Evolutionary conservation across 139 green algal species (phyloP), one percentile per base, ranked within the genome.

Genomic region (Coelastrella sp.): DNA sequence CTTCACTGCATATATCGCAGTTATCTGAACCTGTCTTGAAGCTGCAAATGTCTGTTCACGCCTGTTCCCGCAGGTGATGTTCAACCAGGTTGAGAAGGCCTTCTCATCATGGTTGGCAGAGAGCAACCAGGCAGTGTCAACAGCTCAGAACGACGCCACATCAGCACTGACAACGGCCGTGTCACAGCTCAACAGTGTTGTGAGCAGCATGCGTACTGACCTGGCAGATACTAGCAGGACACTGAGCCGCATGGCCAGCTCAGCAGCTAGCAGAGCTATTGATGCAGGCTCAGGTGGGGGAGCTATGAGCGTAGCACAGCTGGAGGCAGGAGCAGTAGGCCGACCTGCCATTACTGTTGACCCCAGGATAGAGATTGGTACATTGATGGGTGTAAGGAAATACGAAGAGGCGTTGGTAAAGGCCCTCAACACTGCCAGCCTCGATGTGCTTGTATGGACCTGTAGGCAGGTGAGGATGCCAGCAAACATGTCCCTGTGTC

Each of bases 361-460:
- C 71, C 81, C 50, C 21, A 59, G 57, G 37, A 45, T 57, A 21
- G 48, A 64, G 27, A 60, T 71, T 27, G n/a, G 21, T 30, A 30
- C 37, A 5, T 66, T 85, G 40, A 67, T 86, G 57, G 9, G 35
- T 19, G 34, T 41, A 0, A 67, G 88, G 30, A 79, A 90, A 67
- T 90, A 91, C 62, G 93, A 95, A 68, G 81, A 88, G 19, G 93
- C 93, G 13, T 91, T 96, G 34, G 68, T 79, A 1, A 72, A 83
- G 45, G 93, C 90, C 0, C 90, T 96, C 69, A 76, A 86, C 35
- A 73, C 88, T 32, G 50, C 86, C 4, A 89, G 94, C 71, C 83
- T 98, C 50, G 87, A 78, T 78, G 87, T 91, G 48, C 93, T 98
- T 27, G 60, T 83, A 13, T 98, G 94, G 95, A 86, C 97, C 25